Base-by-base conservation (phyloP, 2,329 filamentous ascomycete species). In the Diaporthe humulicola region DNA sequence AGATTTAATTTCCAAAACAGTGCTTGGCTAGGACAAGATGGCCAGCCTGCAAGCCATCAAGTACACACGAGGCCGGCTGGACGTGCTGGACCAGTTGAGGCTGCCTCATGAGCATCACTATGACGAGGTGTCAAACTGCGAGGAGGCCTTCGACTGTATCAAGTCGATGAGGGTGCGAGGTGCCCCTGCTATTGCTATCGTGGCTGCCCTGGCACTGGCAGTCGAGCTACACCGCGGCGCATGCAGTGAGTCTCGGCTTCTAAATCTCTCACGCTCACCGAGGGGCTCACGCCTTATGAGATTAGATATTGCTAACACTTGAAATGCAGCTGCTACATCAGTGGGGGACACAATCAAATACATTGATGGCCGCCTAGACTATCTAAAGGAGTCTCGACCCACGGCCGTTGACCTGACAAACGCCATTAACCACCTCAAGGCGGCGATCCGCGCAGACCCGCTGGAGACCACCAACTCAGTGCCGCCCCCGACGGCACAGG, bases 341-440 rank as follows among this genome's bases (percentile, higher is more conserved):
- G 82, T 86, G 0, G 82, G 86, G 0, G 91, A 93, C 64, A 89
- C 93, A 67, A 90, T 96, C 58, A 84, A 89, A 2, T 94, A 94
- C 82, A 94, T 98, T 77, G 87, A 92, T 74, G 88, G 91, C 61
- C 95, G 94, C 73, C 88, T 99, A 58, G 92, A 96, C 78, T 98
- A 97, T 82, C 89, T 99, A 61, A 93, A 97, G 79, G 94, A 92
- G 61, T 98, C 95, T 81, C 90, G 97, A 57, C 97, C 97, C 1
- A 99, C 97, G 0, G 97, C 97, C 7, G 97, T 99, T 64, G 98
- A 99, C 82, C 89, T 99, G 73, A 94, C 93, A 73, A 98, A 98
- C 85, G 96, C 96, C 61, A 95, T 96, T 77, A 87, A 90, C 71
- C 95, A 96, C 78, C 90, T 99, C 79, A 95, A 93, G 81, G 87